Base-by-base conservation (phyloP, 164 flowering plant species). In the Sextonia rubra region DNA sequence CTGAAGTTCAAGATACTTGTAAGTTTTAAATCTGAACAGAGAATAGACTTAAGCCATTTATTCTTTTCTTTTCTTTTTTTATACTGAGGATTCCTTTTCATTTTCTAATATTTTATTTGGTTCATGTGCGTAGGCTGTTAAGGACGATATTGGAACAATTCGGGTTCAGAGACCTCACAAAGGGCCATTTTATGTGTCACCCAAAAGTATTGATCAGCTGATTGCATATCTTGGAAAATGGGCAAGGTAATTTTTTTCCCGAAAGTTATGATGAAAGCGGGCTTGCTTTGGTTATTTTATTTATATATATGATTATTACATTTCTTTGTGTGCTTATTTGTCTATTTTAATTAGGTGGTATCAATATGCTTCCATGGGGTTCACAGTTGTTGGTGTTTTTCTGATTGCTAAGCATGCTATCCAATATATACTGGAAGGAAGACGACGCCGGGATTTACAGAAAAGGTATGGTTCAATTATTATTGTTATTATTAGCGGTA, bases 181-280 rank as follows among this genome's bases (percentile, higher is more conserved):
- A 78, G 99, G 99, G 47, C 97, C 97, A 71, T 96, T 92, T 82
- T 93, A 92, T 80, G 94, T 87, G 44, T 83, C 99, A 62, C 91
- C 90, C 7, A 90, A 88, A 84, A 83, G 81, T 66, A 90, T 96
- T 76, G 97, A 93, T 80, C 89, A 93, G 71, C 97, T 93, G 78
- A 86, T 92, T 82, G 82, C 85, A 66, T 86, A 89, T 84, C 89
- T 93, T 74, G 98, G 97, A 67, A 88, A 85, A 77, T 93, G 95
- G 97, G 88, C 98, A 72, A 92, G 98, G 99, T 96, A 73, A 66
- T 32, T 78, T n/a, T n/a, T n/a, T n/a, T 27, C 71, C 64, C 22
- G 25, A 65, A 65, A 68, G 25, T 68, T 68, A 24, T 25, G 6
- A 29, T 64, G 44, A 47, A 24, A 37, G 15, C 24, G 3, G 56